Evolutionary conservation across 179 eudicot genomes (phyloP).

Genomic region (Amaranthus tricolor): DNA sequence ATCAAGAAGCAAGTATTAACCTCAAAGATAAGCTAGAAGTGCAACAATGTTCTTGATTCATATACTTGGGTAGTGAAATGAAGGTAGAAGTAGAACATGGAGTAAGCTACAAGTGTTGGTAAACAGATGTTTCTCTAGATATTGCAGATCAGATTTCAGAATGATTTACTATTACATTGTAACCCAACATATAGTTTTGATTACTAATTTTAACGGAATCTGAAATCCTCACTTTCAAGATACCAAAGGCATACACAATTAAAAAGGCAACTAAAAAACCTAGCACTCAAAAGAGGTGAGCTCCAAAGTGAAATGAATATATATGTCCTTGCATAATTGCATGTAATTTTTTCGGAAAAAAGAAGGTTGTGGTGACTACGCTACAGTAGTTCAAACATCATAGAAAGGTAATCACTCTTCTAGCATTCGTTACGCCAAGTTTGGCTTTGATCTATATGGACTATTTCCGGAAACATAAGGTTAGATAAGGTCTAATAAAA

Average conservation of each 20-base stretch:
- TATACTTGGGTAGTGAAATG: neutral
- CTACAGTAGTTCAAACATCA: no score
- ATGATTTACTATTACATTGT: neutral
- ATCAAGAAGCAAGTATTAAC: no score
- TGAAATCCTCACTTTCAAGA: neutral
- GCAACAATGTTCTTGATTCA: no score
- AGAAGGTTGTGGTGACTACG: no score
- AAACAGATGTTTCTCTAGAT: neutral
- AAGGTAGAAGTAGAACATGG: neutral
- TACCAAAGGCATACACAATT: neutral
- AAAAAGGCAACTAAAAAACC: neutral
- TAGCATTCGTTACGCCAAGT: no score
- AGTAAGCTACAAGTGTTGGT: neutral
- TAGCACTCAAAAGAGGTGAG: neutral
- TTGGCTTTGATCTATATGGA: no score
- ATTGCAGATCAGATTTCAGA: neutral
- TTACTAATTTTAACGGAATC: neutral
- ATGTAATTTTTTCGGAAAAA: neutral
- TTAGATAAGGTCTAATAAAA: no score
- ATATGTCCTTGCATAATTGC: neutral
- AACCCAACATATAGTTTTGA: neutral
- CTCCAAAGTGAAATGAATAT: neutral
- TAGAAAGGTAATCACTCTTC: no score
- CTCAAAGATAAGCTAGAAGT: no score
- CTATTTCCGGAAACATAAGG: no score